Conservation (phyloP, 495 filamentous ascomycete species). For the Penicillium samsonianum region DNA sequence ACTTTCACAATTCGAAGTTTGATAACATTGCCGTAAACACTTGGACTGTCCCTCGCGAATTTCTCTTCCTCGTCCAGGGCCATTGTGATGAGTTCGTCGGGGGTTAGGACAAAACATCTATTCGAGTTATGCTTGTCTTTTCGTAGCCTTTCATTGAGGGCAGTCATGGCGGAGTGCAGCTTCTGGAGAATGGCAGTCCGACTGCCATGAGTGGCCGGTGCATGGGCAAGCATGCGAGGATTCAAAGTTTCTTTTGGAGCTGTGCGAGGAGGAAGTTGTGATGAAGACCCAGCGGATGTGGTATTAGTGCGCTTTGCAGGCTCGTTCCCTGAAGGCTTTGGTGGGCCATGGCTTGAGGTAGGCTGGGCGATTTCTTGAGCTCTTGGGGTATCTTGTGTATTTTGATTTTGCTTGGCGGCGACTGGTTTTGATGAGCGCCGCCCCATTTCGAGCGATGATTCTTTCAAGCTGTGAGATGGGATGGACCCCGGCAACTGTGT, state of each 20-base stretch:
- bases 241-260: slow-evolving; percentile 61
- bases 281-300: background rate
- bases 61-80: slow-evolving; percentile 86
- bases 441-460: background rate
- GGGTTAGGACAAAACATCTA: slow-evolving; percentile 59
- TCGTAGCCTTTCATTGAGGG: slow-evolving; percentile 62
- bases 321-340: slow-evolving; percentile 29
- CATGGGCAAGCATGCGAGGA: slow-evolving; percentile 71
- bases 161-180: slow-evolving; percentile 71
- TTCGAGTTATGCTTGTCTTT: slow-evolving; percentile 56
- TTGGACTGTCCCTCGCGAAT: slow-evolving; percentile 61
- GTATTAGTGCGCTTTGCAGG: slow-evolving; percentile 5
- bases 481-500: background rate
- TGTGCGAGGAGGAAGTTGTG: slow-evolving; percentile 36
- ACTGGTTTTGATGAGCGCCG: background rate
- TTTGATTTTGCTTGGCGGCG: background rate
- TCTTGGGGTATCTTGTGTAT: slow-evolving; percentile 3
- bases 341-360: slow-evolving; percentile 24
- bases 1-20: slow-evolving; percentile 73
- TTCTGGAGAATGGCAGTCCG: slow-evolving; percentile 68
- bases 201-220: slow-evolving; percentile 69
- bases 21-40: slow-evolving; percentile 79
- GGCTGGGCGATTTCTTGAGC: slow-evolving; percentile 45
- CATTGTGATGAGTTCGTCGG: slow-evolving; percentile 71
- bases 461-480: background rate